Base-by-base conservation (phyloP, 2,329 filamentous ascomycete genomes). In the Talaromyces sp. region DNA sequence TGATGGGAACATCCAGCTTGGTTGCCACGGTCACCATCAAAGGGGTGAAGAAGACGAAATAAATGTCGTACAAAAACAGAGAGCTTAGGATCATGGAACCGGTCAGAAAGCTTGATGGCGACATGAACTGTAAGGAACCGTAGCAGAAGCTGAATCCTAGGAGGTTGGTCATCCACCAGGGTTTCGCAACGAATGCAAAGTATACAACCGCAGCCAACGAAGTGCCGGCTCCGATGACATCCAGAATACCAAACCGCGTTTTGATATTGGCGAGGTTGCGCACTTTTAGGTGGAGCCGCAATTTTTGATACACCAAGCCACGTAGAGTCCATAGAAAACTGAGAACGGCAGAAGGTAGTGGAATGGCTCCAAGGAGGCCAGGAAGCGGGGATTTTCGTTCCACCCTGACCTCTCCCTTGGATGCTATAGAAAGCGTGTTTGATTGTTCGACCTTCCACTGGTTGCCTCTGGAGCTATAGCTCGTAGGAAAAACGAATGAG, bases 31-130 rank as follows among this genome's bases (percentile, higher is more conserved):
- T 81, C 9, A 84, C 80, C 76, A 83, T 83, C 62, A 82, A 71
- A 0, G 81, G 81, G 0, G 81, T 81, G 65, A 79, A 84, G 66
- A 82, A 84, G 25, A 83, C 81, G 64, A 84, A 82, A 74, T 95
- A 87, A 55, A 99, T 93, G 72, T 99, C 93, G 71, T 99, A 99
- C 70, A 96, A 86, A 78, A 98, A 98, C 0, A 98, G 81, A 0
- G 89, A 91, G 10, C 81, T 78, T 1, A 98, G 81, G 10, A 98
- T 87, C 51, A 93, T 75, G 7, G 88, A 89, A 0, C 92, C 92
- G 0, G 91, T 96, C 59, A 84, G 78, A 71, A 97, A 96, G 0
- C 91, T 93, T 0, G 92, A 96, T 0, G 93, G 92, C 1, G 92
- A 96, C 79, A 98, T 86, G 58, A 96, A 78, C 68, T 93, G 86